A percentile compares a stretch with the other conserved stretches of the same genome.
Evolutionary conservation across 345 rosid species (phyloP).

Genomic region (Salix viminalis): DNA sequence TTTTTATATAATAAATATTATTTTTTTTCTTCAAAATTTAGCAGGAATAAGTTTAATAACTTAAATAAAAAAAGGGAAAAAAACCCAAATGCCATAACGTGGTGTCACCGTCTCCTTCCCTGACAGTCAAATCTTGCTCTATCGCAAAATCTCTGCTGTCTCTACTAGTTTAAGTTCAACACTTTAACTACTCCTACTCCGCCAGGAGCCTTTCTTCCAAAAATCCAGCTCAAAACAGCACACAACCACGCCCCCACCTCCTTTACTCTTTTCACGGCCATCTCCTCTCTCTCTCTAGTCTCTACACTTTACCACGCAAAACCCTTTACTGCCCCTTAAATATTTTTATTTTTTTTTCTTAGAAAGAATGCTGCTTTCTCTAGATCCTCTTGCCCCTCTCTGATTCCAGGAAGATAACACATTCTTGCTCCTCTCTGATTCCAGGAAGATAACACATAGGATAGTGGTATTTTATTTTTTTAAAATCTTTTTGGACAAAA

Average conservation of each 20-base stretch:
- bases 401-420: background rate
- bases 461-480: background rate
- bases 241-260: background rate
- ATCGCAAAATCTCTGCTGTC: background rate
- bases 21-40: too few relatives aligned
- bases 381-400: constrained; percentile 33
- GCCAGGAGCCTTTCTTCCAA: background rate
- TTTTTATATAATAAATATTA: too few relatives aligned
- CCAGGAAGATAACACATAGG: background rate
- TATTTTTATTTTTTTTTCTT: too few relatives aligned
- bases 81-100: background rate
- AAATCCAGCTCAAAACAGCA: constrained; percentile 33
- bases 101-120: background rate
- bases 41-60: too few relatives aligned
- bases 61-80: too few relatives aligned
- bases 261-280: constrained; percentile 53
- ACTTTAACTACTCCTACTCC: background rate
- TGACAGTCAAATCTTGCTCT: background rate
- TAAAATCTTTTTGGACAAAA: constrained; percentile 1
- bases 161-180: background rate
- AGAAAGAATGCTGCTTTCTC: constrained; percentile 15
- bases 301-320: background rate
- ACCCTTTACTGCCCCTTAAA: background rate
- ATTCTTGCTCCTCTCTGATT: background rate
- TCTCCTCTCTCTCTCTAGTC: constrained; percentile 22